phyloP scores from a whole-genome alignment of 208 protist species.

The Giardia duodenalis region DNA sequence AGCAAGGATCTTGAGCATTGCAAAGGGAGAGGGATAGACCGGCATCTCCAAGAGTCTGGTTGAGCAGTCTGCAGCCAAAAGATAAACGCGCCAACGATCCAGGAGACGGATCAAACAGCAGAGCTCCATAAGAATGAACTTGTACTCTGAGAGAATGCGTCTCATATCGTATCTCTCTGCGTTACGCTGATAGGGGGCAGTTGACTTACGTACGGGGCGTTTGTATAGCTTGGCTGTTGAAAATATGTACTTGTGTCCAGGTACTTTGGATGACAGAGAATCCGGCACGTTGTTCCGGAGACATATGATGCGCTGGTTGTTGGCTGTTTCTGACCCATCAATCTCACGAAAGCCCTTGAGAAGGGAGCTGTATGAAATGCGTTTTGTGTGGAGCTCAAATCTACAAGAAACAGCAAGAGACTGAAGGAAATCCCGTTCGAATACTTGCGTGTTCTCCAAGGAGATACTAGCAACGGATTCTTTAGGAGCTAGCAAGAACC shows the following conservation, averaged over 20 bases:
- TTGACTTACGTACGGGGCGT: neutral
- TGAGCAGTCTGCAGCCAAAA: neutral
- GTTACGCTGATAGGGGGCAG: neutral
- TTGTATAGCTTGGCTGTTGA: neutral
- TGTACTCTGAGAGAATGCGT: neutral
- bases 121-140: neutral
- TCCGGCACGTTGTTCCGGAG: neutral
- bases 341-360: neutral
- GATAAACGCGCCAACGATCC: neutral
- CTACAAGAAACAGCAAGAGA: neutral
- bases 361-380: neutral
- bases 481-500: no score
- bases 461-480: no score
- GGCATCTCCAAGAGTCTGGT: neutral
- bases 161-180: neutral
- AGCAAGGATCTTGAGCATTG: neutral
- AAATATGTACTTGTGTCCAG: neutral
- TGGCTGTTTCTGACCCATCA: neutral
- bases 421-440: neutral
- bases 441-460: neutral
- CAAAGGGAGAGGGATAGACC: neutral
- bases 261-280: neutral
- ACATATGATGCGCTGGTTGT: neutral
- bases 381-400: neutral
- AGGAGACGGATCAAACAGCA: neutral